Evolutionary conservation across 306 rosid genomes (phyloP).

Genomic region (Quercus berberidifolia): DNA sequence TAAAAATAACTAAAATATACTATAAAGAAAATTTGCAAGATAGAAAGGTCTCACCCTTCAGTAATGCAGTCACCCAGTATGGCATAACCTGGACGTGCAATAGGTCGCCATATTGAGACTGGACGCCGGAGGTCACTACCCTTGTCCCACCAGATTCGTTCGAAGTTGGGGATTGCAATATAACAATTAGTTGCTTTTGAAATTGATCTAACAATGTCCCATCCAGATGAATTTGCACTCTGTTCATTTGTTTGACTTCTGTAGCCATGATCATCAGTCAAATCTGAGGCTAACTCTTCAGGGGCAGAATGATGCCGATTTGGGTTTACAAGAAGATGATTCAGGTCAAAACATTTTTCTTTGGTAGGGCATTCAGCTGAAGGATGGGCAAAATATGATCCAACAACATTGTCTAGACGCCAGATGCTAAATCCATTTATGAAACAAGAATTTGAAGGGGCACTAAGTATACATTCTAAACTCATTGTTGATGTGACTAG

Average conservation of each 20-base stretch:
- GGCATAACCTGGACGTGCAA: constrained; percentile 70
- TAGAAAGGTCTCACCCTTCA: constrained; percentile 74
- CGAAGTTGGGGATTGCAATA: constrained; percentile 85
- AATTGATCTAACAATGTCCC: constrained; percentile 76
- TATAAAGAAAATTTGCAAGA: constrained; percentile 3
- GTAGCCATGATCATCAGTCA: constrained; percentile 35
- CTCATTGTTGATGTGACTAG: constrained; percentile 69
- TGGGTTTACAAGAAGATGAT: constrained; percentile 83
- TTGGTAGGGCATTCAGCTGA: constrained; percentile 50
- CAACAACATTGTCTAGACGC: constrained; percentile 87
- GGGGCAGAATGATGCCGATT: constrained; percentile 41
- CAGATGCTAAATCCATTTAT: constrained; percentile 81
- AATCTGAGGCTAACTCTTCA: constrained; percentile 41
- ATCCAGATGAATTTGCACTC: constrained; percentile 64
- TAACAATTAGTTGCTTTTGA: constrained; percentile 68
- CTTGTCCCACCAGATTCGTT: constrained; percentile 99
- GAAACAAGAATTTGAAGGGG: constrained; percentile 47
- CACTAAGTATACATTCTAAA: constrained; percentile 64
- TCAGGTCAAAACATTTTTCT: constrained; percentile 56
- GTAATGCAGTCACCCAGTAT: constrained; percentile 89
- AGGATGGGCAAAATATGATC: constrained; percentile 80
- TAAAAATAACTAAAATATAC: not conserved
- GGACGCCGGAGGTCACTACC: constrained; percentile 77
- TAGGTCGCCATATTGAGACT: constrained; percentile 94
- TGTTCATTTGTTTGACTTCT: constrained; percentile 43